A percentile compares a stretch with the other conserved stretches of the same genome.
Evolutionary conservation across 1,284 basidiomycete genomes (phyloP).

Genomic region (Trichosporon asahii): DNA sequence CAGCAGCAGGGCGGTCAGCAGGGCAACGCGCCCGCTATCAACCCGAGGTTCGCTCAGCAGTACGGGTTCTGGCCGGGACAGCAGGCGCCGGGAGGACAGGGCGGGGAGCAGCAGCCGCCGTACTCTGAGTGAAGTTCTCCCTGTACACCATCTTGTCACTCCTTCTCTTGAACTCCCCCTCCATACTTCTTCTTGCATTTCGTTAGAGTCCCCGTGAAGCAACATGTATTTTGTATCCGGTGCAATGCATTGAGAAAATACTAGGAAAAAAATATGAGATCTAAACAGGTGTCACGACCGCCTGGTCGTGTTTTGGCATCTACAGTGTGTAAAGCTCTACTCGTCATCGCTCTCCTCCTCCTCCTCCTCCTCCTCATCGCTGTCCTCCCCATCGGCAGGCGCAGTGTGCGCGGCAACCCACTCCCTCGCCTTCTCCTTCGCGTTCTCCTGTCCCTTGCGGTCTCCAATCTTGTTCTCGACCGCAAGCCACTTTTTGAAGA

Average conservation of each 20-base stretch:
- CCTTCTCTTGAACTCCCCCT: background rate
- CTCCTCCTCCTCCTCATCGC: conserved; percentile 23
- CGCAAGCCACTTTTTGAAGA: conserved; percentile 97
- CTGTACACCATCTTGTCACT: background rate
- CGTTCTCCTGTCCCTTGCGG: conserved; percentile 71
- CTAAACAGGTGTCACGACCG: background rate
- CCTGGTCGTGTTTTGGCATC: background rate
- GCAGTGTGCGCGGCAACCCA: conserved; percentile 58
- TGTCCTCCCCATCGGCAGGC: conserved; percentile 24
- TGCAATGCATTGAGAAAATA: conserved; percentile 5
- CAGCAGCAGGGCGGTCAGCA: conserved; percentile 13
- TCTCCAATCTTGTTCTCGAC: conserved; percentile 84
- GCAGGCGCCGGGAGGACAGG: background rate
- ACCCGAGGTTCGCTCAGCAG: conserved; percentile 47
- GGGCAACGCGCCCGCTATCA: conserved; percentile 39
- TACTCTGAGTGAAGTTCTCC: background rate
- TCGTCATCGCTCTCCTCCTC: conserved; percentile 9
- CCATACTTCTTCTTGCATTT: background rate
- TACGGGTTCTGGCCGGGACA: conserved; percentile 23
- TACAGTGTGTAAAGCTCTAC: conserved; percentile 6
- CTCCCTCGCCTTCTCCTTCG: conserved; percentile 83
- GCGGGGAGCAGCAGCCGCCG: background rate
- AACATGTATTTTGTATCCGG: background rate
- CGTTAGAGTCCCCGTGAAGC: background rate
- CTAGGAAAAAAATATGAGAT: background rate